Evolutionary conservation across 2,329 filamentous ascomycete genomes (phyloP), one percentile per base, ranked within the genome.

Genomic region (Metarhizium humberi): DNA sequence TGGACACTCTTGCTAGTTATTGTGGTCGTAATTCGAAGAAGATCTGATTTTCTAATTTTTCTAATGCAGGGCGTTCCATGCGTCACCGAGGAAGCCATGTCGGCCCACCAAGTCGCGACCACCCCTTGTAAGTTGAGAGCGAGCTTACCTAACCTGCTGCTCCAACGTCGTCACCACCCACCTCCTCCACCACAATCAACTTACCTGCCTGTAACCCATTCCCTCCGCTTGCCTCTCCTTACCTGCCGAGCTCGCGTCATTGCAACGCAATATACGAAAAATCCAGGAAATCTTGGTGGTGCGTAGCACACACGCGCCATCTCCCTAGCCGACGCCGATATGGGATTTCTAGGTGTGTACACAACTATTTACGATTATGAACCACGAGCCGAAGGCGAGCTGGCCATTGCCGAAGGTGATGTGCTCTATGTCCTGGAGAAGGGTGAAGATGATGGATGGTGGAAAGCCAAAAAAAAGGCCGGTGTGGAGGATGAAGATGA

Each of bases 381-480:
- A 68, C 90, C 92, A 59, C 90, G 95, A 71, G 85, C 84, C 63
- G 87, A 90, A 65, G 88, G 88, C 61, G 92, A 97, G 80, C 80
- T 97, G 58, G 80, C 86, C 60, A 88, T 97, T 64, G 77, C 75
- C 55, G 92, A 96, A 67, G 91, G 91, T 57, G 92, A 96, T 72
- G 70, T 96, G 59, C 82, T 97, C 57, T 96, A 92, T 71, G 79
- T 96, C 56, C 74, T 95, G 56, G 90, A 95, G 65, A 95, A 95
- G 75, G 87, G 84, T 60, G 69, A 74, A 52, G 85, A 88, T 38
- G 80, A 84, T 85, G 73, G 90, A 68, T 97, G 94, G 94, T 97
- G 94, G 94, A 94, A 86, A 71, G 90, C 88, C 50, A 96, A 95
- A 78, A 96, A 95, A 78, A 90, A 86, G 75, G 90, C 91, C 60